A percentile compares a stretch with the other conserved stretches of the same genome.
Conservation (phyloP, 441 rosid genomes). For the Adansonia gregorii region DNA sequence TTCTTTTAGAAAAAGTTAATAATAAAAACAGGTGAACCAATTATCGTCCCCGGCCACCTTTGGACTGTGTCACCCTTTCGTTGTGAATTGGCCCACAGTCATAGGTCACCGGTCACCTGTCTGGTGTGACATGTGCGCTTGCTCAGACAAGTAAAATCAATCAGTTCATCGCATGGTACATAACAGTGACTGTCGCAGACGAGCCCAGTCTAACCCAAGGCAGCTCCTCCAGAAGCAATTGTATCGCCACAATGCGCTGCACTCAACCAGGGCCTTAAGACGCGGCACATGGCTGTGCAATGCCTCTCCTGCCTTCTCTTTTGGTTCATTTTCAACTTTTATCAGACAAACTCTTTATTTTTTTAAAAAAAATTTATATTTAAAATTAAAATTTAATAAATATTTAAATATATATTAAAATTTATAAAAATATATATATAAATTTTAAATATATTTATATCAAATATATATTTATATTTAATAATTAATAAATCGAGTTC, state of each 20-base stretch:
- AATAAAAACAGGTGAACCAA: background rate
- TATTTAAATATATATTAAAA: too few species aligned
- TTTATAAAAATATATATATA: too few species aligned
- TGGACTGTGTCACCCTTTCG: background rate
- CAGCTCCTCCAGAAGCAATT: slow-evolving; percentile 4
- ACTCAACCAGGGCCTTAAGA: slow-evolving; percentile 3
- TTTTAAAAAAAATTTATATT: too few species aligned
- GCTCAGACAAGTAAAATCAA: background rate
- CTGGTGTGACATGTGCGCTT: background rate
- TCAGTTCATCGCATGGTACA: too few species aligned
- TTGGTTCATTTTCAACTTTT: slow-evolving; percentile 23
- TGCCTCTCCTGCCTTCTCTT: slow-evolving; percentile 42
- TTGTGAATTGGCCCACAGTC: background rate
- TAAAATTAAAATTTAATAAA: too few species aligned
- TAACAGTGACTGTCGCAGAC: background rate
- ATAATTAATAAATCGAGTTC: background rate
- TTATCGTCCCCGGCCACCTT: background rate
- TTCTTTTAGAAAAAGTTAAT: background rate
- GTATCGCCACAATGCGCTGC: background rate
- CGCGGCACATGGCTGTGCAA: slow-evolving; percentile 28
- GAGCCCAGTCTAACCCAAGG: background rate
- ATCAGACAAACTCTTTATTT: too few species aligned
- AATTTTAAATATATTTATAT: too few species aligned
- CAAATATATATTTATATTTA: too few species aligned
- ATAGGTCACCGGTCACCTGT: background rate